A percentile compares a stretch with the other conserved stretches of the same genome.
These are phyloP conservation scores for Ottelia alismoides DNA, from an alignment of 106 monocot genomes.

Conservation along the genomic window DNA sequence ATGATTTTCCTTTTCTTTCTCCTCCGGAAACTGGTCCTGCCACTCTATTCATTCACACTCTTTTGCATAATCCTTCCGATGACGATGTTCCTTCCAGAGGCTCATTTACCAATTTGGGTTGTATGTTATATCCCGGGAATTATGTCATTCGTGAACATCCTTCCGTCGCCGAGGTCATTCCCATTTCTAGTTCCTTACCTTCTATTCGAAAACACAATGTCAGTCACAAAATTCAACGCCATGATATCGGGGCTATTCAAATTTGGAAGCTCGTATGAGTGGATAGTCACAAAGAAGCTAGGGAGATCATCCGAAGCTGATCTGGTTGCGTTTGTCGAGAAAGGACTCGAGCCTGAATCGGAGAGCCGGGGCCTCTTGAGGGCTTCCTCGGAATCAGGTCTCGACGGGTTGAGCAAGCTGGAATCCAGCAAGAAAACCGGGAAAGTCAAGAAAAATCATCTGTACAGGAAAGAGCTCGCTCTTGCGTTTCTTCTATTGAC, in stretches of 20 bases:
- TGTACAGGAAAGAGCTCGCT: too few relatives aligned
- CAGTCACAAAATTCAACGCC: conserved; percentile 59
- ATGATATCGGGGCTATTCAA: conserved; percentile 58
- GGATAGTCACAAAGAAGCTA: conserved; percentile 57
- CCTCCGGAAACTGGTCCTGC: conserved; percentile 47
- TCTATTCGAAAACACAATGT: conserved; percentile 77
- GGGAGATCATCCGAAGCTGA: too few relatives aligned
- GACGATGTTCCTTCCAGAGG: too few relatives aligned
- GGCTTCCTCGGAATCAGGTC: conserved; percentile 32
- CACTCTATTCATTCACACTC: conserved; percentile 54
- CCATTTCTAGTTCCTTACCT: conserved; percentile 55
- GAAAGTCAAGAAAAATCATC: too few relatives aligned
- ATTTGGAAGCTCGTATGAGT: conserved; percentile 58
- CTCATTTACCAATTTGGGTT: conserved; percentile 52
- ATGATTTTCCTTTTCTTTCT: conserved; percentile 61
- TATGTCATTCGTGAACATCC: conserved; percentile 45
- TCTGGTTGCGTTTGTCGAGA: conserved; percentile 22
- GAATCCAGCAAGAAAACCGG: conserved; percentile 15
- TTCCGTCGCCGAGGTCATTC: conserved; percentile 49
- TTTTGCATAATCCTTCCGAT: too few relatives aligned
- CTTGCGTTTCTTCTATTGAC: too few relatives aligned
- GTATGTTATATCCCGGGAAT: conserved; percentile 53
- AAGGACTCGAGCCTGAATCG: conserved; percentile 9
- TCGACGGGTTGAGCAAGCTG: conserved; percentile 22
- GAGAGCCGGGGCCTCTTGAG: conserved; percentile 9